Evolutionary conservation across 2,329 filamentous ascomycete genomes (phyloP), one percentile per base, ranked within the genome.

Genomic region (Tolypocladium inflatum): DNA sequence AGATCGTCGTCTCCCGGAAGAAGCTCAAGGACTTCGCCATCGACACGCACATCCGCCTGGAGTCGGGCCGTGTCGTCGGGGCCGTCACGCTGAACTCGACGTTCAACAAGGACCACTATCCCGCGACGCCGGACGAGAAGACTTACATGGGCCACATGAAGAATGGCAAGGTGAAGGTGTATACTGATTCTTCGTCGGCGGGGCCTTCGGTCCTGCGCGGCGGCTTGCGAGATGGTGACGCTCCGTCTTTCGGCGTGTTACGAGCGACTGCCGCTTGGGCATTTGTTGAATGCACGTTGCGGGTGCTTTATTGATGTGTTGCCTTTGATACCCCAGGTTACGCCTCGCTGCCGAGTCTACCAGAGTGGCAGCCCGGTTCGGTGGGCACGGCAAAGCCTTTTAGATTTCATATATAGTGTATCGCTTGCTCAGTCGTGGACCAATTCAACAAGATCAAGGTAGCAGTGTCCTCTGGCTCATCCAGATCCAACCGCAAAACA

Each of bases 11-110:
- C 1, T 71, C 76, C 2, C 72, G 80, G 43, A 66, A 72, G 1
- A 68, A 68, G 30, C 65, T 83, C n/a, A 48, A 50, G 1, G 64
- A 65, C 8, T 62, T 71, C n/a, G 75, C 76, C 42, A 69, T 83
- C 0, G 76, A 84, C 38, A 86, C 83, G 0, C 88, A 83, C 78
- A 81, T 86, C 43, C 75, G 83, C 2, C 72, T 88, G 33, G 84
- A 87, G 64, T 76, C 78, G 52, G 81, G 81, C 0, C 73, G 70
- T 1, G 66, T 79, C 0, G 78, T 82, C 1, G 82, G 80, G 0
- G 67, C 64, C 2, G 78, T 88, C 4, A 73, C 71, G 5, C 68
- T 88, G 55, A 88, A 88, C 63, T 69, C 74, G 1, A 87, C 84
- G 0, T 87, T 80, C 61, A 83, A 84, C 1, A 61, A 66, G 4